These are phyloP conservation scores for barrel medic (Medicago truncatula) DNA, from an alignment of 306 rosid genomes.

Conservation along the genomic window DNA sequence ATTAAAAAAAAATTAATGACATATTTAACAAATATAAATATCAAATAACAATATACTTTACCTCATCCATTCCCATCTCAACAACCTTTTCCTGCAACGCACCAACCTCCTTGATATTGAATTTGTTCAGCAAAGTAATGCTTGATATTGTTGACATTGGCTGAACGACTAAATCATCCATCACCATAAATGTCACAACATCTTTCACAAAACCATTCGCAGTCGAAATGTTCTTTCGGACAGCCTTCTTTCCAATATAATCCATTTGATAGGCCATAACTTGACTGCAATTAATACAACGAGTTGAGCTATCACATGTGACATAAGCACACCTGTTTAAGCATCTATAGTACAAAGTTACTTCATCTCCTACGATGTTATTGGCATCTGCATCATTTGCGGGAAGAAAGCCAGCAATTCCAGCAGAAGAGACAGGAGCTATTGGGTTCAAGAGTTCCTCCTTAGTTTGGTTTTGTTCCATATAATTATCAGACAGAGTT, in stretches of 20 bases:
- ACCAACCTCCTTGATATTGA: conserved; percentile 44
- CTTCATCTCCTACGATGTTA: background rate
- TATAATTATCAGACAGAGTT: background rate
- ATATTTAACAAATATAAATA: too few relatives aligned
- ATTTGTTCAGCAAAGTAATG: conserved; percentile 36
- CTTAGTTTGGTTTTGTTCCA: background rate
- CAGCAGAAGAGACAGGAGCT: background rate
- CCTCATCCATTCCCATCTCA: conserved; percentile 43
- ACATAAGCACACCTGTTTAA: too few relatives aligned
- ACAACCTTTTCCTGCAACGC: conserved; percentile 44
- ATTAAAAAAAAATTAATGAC: too few relatives aligned
- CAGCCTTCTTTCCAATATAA: background rate
- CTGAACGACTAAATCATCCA: background rate
- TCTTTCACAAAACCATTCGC: background rate
- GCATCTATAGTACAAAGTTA: background rate
- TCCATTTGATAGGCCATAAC: background rate
- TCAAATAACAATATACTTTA: background rate
- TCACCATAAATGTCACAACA: background rate
- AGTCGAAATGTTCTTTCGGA: background rate
- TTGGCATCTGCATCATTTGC: background rate
- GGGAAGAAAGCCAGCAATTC: background rate
- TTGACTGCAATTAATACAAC: background rate
- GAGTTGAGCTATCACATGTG: background rate
- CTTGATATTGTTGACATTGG: background rate
- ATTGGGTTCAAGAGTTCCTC: background rate